Percentiles rank a stretch among this genome's conserved stretches.
phyloP scores from a whole-genome alignment of 495 filamentous ascomycete species.

The Elaphomyces granulatus region DNA sequence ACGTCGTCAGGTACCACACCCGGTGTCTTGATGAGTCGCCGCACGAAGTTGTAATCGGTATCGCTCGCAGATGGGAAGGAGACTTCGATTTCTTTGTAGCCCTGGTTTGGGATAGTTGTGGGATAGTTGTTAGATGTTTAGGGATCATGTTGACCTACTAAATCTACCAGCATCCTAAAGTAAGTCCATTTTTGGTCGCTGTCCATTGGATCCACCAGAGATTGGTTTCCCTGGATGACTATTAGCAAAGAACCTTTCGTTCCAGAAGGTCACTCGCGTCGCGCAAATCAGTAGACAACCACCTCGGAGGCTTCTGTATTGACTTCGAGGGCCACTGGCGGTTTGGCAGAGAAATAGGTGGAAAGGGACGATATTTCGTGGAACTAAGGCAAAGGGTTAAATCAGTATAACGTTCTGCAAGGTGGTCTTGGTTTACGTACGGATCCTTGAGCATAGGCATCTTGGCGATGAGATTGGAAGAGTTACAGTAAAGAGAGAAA shows the following conservation, averaged over 20 bases:
- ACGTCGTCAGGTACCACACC: slow-evolving; percentile 84
- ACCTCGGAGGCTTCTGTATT: slow-evolving; percentile 65
- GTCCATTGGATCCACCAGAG: slow-evolving; percentile 80
- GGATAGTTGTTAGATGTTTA: too few species aligned
- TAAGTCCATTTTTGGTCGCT: slow-evolving; percentile 88
- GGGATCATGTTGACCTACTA: too few species aligned
- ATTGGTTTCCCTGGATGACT: slow-evolving; percentile 91
- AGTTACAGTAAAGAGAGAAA: too few species aligned
- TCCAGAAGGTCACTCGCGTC: too few species aligned
- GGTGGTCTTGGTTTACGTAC: too few species aligned
- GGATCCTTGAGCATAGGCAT: slow-evolving; percentile 63
- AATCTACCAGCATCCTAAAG: slow-evolving; percentile 85
- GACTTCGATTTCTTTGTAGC: slow-evolving; percentile 97
- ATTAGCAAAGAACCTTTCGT: too few species aligned
- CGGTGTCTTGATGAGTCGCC: slow-evolving; percentile 73
- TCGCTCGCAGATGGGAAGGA: slow-evolving; percentile 91
- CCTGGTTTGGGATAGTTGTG: too few species aligned
- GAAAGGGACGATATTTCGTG: slow-evolving; percentile 72
- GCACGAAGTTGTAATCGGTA: slow-evolving; percentile 92
- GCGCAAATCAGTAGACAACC: slow-evolving; percentile 73
- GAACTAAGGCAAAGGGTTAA: too few species aligned
- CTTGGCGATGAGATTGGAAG: not conserved
- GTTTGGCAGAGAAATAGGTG: slow-evolving; percentile 66
- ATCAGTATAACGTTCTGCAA: too few species aligned
- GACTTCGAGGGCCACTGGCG: slow-evolving; percentile 80